Evolutionary conservation across 768 basidiomycete species (phyloP).

Genomic region (Wakefieldia striispora): DNA sequence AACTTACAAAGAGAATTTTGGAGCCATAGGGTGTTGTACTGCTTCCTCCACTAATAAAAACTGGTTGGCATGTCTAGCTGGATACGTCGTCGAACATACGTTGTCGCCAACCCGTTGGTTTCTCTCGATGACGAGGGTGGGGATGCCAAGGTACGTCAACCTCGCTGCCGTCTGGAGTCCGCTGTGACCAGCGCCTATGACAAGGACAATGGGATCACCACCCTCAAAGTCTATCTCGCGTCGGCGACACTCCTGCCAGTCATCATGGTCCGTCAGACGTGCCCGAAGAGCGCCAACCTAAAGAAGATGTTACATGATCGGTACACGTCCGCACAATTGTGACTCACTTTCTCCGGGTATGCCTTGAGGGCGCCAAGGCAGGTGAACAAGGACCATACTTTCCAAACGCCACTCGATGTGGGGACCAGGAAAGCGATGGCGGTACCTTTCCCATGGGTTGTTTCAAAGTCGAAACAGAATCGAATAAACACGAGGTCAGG

Average conservation of each 20-base stretch:
- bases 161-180: conserved; percentile 64
- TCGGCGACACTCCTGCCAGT: conserved; percentile 48
- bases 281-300: conserved; percentile 41
- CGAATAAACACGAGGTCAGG: conserved; percentile 59
- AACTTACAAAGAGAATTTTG: conserved; percentile 50
- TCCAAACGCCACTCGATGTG: conserved; percentile 45
- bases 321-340: neutral
- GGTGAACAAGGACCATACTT: conserved; percentile 58
- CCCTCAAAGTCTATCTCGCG: conserved; percentile 44
- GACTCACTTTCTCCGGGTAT: conserved; percentile 42
- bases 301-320: neutral
- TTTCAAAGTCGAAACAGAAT: conserved; percentile 55
- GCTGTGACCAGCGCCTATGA: conserved; percentile 65
- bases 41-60: conserved; percentile 43
- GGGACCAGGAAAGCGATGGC: conserved; percentile 54
- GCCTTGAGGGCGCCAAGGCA: conserved; percentile 55
- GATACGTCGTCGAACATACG: conserved; percentile 8
- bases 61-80: neutral
- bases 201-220: conserved; percentile 52
- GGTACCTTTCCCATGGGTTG: conserved; percentile 43
- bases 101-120: conserved; percentile 49
- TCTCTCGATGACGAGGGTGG: conserved; percentile 53
- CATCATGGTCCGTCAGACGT: conserved; percentile 40
- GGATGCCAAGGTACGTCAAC: conserved; percentile 55
- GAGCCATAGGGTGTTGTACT: conserved; percentile 54